Base-by-base conservation (phyloP, 2,329 filamentous ascomycete species). In the Chaetothyriales sp. region DNA sequence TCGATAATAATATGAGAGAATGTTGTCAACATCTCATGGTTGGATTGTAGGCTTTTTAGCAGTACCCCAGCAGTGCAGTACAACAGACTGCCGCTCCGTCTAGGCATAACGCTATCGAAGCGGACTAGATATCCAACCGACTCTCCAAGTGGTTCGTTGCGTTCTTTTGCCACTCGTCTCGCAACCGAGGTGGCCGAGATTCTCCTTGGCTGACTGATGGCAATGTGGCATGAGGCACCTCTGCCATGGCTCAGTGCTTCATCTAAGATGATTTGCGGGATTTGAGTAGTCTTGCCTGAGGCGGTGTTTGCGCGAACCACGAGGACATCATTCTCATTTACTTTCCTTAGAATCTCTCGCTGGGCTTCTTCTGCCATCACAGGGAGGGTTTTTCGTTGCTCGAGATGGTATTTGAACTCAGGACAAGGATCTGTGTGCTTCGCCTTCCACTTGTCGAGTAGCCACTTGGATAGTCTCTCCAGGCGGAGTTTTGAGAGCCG, bases 251-350 rank as follows among this genome's bases (percentile, higher is more conserved):
- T 78, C 44, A 98, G 75, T 62, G 95, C 83, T 61, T 95, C 79
- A 65, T 98, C 92, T 5, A 98, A 73, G 48, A 98, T 79, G 63
- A 93, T 96, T 0, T 89, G 83, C 6, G 92, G 92, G n/a, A 95
- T 83, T 62, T 98, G 92, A 0, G 92, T 98, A 66, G 88, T 95
- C 72, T 98, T 98, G 56, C 92, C 92, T 65, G 82, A 95, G 59
- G 92, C 92, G 2, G 92, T 98, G 68, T 96, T 90, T 64, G 90
- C 90, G 63, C 89, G 95, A 36, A 98, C 78, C 53, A 98, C 95
- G 5, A 92, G 81, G 8, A 94, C 83, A 62, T 92, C 89, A 57
- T 92, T 77, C 18, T 77, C 73, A 47, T 87, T 81, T 22, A 96
- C 81, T 1, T 85, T 78, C 20, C 79, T 73, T 10, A 96, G 22